Evolutionary conservation across 1,284 basidiomycete species (phyloP), one percentile per base, ranked within the genome.

Genomic region (Bjerkandera adusta): DNA sequence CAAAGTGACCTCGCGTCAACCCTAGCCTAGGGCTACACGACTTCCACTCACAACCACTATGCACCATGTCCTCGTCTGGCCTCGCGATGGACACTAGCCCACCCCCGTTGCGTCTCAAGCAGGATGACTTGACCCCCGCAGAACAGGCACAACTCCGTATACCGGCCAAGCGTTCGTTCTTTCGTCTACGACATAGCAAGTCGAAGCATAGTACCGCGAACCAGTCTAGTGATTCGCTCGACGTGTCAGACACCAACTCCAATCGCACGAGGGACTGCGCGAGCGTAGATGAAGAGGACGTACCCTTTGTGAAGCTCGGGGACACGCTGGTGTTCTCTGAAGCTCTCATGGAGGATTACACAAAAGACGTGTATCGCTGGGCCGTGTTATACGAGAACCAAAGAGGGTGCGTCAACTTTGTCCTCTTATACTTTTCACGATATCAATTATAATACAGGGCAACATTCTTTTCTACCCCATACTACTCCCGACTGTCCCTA

Each of bases 351-450:
- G 60, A 66, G 38, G 58, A 68, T 37, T 61, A 69, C 26, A 60
- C 70, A 49, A 60, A 67, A 36, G 79, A 82, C 57, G 64, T 73
- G 6, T 90, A 85, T 59, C 71, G 76, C 60, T 91, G 89, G 89
- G 87, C 83, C 6, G 63, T 85, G 12, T 57, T 90, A n/a, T 79
- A 80, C 53, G 81, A 90, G 64, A 89, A 91, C 59, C 88, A 91
- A 63, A 70, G 88, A 61, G 88, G 88, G 87, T 87, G 56, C 48
- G 74, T 68, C 37, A 16, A 43, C 33, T 33, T 4, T 5, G 22
- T 26, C 41, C 15, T 38, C 16, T 45, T n/a, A 36, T 42, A 16
- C 13, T 30, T 34, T 46, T 35, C 22, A 27, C 16, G 3, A 27
- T 16, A 26, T 22, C 45, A n/a, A n/a, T n/a, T n/a, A n/a, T 35